Base-by-base conservation (phyloP, 345 rosid species). In the Gossypioides kirkii region DNA sequence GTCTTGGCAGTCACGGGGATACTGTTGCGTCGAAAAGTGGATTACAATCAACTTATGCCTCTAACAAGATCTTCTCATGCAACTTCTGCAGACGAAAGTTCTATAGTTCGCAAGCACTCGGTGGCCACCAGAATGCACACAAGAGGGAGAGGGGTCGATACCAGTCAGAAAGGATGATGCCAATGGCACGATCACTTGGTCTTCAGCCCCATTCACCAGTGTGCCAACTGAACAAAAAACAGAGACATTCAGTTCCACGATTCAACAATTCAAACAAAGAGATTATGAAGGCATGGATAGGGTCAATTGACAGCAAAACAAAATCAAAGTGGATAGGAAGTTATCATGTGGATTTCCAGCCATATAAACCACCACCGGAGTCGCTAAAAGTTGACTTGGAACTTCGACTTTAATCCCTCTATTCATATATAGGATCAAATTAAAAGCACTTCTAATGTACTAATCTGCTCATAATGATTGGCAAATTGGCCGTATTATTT, bases 91-190 rank as follows among this genome's bases (percentile, higher is more conserved):
- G 52, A 77, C 79, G 86, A 32, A 81, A 79, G 58, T 83, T 85
- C 49, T 79, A 78, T 26, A 85, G 83, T 68, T 83, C 88, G 17
- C 88, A 83, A 58, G 86, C 88, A 2, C 64, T 83, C 2, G 88
- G 88, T 8, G 88, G 85, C 17, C 88, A 83, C 47, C 88, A 83
- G 66, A 85, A 85, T 20, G 83, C 86, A 10, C 86, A 85, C 64
- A 83, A 83, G 55, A 61, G 83, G 55, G 88, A 83, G 50, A 77
- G 88, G 70, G 78, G 79, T 42, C 78, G 80, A 62, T 79, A 46
- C 67, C 77, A 25, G 14, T 77, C 77, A 25, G 73, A 81, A 45
- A 71, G 79, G 74, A 53, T 47, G 41, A 81, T 76, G 82, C 10
- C 72, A 10, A 23, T 69, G 9, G n/a, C 45, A 47, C 26, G 71